A percentile compares a stretch with the other conserved stretches of the same genome.
phyloP scores from a whole-genome alignment of 2,329 filamentous ascomycete genomes.

The Akanthomyces uredinophilus region DNA sequence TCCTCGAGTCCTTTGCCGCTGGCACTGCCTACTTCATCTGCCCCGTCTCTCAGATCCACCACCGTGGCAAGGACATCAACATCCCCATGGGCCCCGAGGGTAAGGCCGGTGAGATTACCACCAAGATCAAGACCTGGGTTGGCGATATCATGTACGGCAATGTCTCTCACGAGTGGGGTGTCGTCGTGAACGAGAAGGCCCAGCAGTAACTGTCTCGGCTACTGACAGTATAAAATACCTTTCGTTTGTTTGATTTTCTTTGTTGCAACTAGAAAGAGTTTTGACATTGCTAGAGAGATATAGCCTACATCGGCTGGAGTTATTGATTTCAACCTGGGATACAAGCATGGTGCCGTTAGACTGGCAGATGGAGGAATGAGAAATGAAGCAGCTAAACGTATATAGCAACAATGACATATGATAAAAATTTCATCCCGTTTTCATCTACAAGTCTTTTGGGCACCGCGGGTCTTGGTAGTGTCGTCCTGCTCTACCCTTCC shows the following conservation, averaged over 20 bases:
- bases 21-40: slow-evolving; percentile 79
- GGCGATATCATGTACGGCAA: slow-evolving; percentile 71
- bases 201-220: slow-evolving; percentile 25
- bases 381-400: slow-evolving; percentile 12
- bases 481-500: slow-evolving; percentile 1
- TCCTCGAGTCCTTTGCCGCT: slow-evolving; percentile 80
- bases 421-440: background rate
- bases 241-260: background rate
- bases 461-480: too few species aligned
- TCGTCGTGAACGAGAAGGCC: slow-evolving; percentile 58
- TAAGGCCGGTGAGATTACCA: slow-evolving; percentile 48
- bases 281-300: slow-evolving; percentile 10
- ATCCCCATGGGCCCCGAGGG: slow-evolving; percentile 55
- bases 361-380: background rate
- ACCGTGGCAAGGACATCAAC: slow-evolving; percentile 57
- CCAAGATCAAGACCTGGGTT: slow-evolving; percentile 61
- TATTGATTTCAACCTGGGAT: slow-evolving; percentile 5
- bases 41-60: slow-evolving; percentile 63
- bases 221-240: background rate
- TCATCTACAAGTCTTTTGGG: too few species aligned
- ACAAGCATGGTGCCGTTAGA: slow-evolving; percentile 1
- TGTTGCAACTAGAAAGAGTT: slow-evolving; percentile 2
- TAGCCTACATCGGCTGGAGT: slow-evolving; percentile 15
- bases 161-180: slow-evolving; percentile 63
- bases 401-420: slow-evolving; percentile 9